A percentile compares a stretch with the other conserved stretches of the same genome.
Evolutionary conservation across 768 basidiomycete species (phyloP).

Genomic region (Melanogaster broomeanus): DNA sequence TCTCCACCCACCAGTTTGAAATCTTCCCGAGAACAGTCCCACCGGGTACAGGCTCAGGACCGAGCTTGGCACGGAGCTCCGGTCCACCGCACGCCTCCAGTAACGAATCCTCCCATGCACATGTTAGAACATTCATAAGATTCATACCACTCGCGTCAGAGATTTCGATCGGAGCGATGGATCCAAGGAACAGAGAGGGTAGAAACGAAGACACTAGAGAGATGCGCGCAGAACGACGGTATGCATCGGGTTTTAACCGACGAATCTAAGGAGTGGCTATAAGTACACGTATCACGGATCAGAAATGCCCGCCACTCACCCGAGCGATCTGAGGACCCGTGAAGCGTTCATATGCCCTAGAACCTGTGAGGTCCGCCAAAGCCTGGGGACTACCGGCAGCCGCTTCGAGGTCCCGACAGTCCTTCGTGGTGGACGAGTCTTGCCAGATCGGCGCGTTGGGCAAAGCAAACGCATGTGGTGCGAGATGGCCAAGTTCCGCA

Average conservation of each 20-base stretch:
- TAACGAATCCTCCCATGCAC: slow-evolving; percentile 72
- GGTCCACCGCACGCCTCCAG: slow-evolving; percentile 70
- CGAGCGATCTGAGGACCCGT: slow-evolving; percentile 84
- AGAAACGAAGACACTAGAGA: slow-evolving; percentile 84
- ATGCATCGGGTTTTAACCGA: slow-evolving; percentile 51
- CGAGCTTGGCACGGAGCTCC: slow-evolving; percentile 67
- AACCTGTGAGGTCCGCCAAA: slow-evolving; percentile 77
- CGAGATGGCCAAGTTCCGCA: slow-evolving; percentile 50
- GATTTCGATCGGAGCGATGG: slow-evolving; percentile 80
- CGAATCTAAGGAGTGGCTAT: slow-evolving; percentile 47
- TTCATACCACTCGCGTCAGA: slow-evolving; percentile 93
- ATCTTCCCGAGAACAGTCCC: slow-evolving; percentile 69
- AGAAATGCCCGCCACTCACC: slow-evolving; percentile 38
- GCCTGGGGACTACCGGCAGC: slow-evolving; percentile 68
- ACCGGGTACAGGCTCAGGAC: slow-evolving; percentile 74
- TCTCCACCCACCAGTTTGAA: slow-evolving; percentile 66
- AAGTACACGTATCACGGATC: neutral
- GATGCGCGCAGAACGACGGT: slow-evolving; percentile 63
- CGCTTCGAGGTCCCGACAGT: slow-evolving; percentile 69
- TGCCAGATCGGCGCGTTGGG: slow-evolving; percentile 84
- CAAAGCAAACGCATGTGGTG: slow-evolving; percentile 65
- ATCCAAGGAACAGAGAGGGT: slow-evolving; percentile 78
- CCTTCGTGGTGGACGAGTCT: slow-evolving; percentile 79
- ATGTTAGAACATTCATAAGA: slow-evolving; percentile 73
- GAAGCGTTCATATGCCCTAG: slow-evolving; percentile 85